phyloP scores from a whole-genome alignment of 805 yeast species.

The Sugiyamaella marilandica region DNA sequence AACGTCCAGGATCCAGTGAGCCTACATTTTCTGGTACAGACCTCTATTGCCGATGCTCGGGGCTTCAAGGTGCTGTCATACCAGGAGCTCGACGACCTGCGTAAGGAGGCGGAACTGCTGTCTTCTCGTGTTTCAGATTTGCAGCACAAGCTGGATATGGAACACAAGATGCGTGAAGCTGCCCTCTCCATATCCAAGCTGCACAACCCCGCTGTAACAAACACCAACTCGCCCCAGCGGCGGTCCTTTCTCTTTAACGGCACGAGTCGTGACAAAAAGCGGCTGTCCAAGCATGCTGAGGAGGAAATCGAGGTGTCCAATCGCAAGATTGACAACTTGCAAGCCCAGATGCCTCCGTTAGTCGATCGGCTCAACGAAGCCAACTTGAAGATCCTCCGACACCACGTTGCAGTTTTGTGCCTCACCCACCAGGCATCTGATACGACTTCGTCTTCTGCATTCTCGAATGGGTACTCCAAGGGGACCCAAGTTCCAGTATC shows the following conservation, averaged over 20 bases:
- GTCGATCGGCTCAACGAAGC: conserved; percentile 12
- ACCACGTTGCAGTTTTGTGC: conserved; percentile 22
- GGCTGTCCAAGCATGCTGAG: conserved; percentile 24
- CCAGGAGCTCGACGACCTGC: conserved; percentile 23
- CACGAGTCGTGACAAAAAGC: conserved; percentile 15
- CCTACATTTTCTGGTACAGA: conserved; percentile 26
- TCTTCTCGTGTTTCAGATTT: conserved; percentile 19
- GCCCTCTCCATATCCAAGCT: conserved; percentile 23
- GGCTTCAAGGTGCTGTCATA: conserved; percentile 24
- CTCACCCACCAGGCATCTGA: conserved; percentile 23
- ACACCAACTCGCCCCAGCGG: conserved; percentile 4
- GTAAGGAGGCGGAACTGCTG: conserved; percentile 18
- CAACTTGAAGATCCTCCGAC: conserved; percentile 17
- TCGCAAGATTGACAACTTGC: conserved; percentile 16
- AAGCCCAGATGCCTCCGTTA: conserved; percentile 15
- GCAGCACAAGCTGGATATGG: conserved; percentile 21
- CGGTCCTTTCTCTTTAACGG: conserved; percentile 12
- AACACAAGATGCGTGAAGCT: conserved; percentile 25
- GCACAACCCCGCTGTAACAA: conserved; percentile 7
- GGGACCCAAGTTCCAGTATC: background rate
- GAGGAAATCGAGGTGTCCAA: conserved; percentile 24
- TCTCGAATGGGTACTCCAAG: background rate
- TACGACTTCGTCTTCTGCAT: conserved; percentile 15
- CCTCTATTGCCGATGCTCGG: conserved; percentile 25
- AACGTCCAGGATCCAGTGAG: conserved; percentile 22